Percentiles rank a stretch among this genome's conserved stretches.
These are phyloP conservation scores for Thalia dealbata DNA, from an alignment of 176 grass and related monocot genomes.

Conservation along the genomic window DNA sequence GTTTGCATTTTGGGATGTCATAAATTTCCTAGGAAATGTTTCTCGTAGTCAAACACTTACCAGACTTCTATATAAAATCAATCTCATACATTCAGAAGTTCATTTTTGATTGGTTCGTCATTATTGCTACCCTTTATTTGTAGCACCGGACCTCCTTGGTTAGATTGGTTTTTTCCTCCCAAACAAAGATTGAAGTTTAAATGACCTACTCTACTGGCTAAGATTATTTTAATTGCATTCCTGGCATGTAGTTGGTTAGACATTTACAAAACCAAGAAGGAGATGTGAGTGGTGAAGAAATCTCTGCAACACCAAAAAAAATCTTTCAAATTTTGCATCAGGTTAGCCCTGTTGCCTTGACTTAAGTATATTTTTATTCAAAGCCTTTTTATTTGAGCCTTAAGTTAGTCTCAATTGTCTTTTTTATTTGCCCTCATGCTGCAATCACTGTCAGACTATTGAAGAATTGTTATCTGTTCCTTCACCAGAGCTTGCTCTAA, in stretches of 20 bases:
- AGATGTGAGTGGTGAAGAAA: slow-evolving; percentile 76
- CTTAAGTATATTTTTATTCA: background rate
- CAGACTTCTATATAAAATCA: background rate
- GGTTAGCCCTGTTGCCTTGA: slow-evolving; percentile 24
- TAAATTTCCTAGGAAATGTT: background rate
- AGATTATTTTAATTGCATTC: background rate
- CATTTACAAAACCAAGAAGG: slow-evolving; percentile 92
- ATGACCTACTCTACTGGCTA: background rate
- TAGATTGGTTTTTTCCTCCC: background rate
- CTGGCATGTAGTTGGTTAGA: slow-evolving; percentile 77
- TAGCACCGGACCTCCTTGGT: background rate
- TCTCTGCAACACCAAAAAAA: slow-evolving; percentile 85
- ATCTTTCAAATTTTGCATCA: slow-evolving; percentile 97
- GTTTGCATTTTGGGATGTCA: no score
- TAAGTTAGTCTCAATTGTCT: background rate
- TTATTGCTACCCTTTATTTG: slow-evolving; percentile 2
- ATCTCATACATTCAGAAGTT: background rate
- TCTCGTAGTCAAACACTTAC: background rate
- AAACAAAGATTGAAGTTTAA: background rate
- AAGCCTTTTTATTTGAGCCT: no score
- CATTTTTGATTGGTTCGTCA: background rate
- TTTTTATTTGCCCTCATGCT: background rate
- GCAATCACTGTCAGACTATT: slow-evolving; percentile 43
- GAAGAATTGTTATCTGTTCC: slow-evolving; percentile 53
- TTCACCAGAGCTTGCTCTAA: slow-evolving; percentile 65